phyloP scores from a whole-genome alignment of 2,329 filamentous ascomycete species.

The Leptographium radiaticola region DNA sequence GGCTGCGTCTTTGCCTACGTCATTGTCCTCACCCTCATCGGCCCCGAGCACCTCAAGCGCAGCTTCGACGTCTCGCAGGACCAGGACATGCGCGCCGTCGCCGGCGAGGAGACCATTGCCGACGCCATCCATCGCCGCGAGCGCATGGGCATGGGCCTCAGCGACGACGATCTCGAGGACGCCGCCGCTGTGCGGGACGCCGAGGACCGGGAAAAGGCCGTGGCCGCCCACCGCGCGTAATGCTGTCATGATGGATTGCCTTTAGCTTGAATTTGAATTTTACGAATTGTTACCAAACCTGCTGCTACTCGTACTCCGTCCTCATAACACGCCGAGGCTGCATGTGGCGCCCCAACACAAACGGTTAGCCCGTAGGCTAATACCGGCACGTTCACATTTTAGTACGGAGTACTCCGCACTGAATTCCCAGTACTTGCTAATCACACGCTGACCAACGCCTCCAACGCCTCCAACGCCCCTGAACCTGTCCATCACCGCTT shows the following conservation, averaged over 20 bases:
- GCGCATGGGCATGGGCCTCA: conserved; percentile 11
- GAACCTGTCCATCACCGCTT: background rate
- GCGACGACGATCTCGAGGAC: conserved; percentile 12
- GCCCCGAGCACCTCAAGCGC: conserved; percentile 39
- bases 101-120: conserved; percentile 23
- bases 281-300: no score
- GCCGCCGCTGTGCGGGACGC: conserved; percentile 6
- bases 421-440: no score
- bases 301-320: no score
- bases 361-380: no score
- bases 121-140: conserved; percentile 12
- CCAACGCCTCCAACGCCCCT: background rate
- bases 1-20: conserved; percentile 59
- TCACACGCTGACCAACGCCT: no score
- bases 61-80: conserved; percentile 38
- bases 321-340: no score
- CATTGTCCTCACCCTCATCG: conserved; percentile 49
- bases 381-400: no score
- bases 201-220: conserved; percentile 4
- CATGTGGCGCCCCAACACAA: no score
- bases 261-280: no score
- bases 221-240: background rate
- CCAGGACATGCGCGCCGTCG: conserved; percentile 32
- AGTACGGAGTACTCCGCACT: no score
- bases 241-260: no score